These are phyloP conservation scores for Ophiostoma ulmi DNA, from an alignment of 2,329 filamentous ascomycete genomes.

Conservation along the genomic window DNA sequence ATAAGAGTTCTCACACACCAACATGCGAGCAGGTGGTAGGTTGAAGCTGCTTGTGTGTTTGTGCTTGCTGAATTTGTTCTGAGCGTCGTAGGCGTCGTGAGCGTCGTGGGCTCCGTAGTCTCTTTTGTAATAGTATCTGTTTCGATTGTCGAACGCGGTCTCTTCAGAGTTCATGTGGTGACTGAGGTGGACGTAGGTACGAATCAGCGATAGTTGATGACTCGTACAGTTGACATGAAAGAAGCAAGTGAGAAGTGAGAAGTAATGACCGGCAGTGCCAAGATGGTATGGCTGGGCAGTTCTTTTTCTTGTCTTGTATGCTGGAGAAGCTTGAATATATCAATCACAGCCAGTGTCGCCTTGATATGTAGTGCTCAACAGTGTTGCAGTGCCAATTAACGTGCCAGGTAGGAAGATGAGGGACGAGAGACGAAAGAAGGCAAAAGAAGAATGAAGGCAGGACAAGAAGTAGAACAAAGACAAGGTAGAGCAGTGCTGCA, in stretches of 20 bases:
- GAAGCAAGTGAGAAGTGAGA: not conserved
- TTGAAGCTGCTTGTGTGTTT: not conserved
- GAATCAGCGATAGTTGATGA: not conserved
- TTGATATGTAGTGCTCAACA: not conserved
- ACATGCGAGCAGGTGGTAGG: not conserved
- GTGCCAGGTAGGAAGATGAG: not conserved
- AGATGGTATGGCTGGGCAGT: not conserved
- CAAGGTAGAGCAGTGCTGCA: conserved; percentile 3
- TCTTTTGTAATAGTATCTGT: not conserved
- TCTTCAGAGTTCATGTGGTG: conserved; percentile 1
- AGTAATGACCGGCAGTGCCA: not conserved
- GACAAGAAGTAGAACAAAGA: not conserved
- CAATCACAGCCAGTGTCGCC: not conserved
- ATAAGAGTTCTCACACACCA: not conserved
- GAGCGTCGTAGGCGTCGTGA: not conserved
- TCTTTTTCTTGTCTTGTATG: not conserved
- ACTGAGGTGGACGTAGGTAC: not conserved
- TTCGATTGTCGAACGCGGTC: not conserved
- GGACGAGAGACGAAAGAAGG: not conserved
- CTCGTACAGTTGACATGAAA: not conserved
- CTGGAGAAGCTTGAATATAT: not conserved
- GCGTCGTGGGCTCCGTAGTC: not conserved
- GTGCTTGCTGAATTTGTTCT: not conserved
- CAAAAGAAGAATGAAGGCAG: not conserved
- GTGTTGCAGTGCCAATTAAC: not conserved